Evolutionary conservation across 306 rosid genomes (phyloP).

Genomic region (Prunus salicina): DNA sequence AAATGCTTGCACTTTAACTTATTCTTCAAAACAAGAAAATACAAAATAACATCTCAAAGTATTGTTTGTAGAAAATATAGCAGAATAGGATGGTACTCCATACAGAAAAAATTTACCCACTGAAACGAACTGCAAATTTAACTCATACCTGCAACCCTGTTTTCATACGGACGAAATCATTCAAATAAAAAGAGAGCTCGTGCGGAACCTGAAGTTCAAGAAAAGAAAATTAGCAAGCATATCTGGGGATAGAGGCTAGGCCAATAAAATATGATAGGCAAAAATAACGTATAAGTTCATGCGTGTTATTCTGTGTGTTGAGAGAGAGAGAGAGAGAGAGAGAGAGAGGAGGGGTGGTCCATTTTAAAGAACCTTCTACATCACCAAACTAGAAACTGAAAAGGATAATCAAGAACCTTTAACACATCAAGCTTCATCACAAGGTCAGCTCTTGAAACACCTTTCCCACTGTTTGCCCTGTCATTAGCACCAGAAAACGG

Average conservation of each 20-base stretch:
- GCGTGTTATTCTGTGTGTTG: too few species aligned
- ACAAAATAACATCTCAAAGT: background rate
- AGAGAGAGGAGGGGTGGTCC: background rate
- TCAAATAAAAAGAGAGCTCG: conserved; percentile 59
- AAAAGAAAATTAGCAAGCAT: background rate
- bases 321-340: too few species aligned
- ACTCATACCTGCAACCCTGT: conserved; percentile 77
- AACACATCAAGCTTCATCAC: conserved; percentile 53
- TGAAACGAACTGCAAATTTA: conserved; percentile 5
- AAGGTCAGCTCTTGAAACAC: conserved; percentile 69
- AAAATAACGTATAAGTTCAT: too few species aligned
- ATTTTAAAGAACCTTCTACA: background rate
- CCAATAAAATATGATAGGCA: background rate
- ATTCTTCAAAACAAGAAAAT: background rate
- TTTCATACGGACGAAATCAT: conserved; percentile 73
- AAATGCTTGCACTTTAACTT: background rate
- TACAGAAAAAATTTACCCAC: background rate
- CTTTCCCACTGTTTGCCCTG: conserved; percentile 70
- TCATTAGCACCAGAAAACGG: conserved; percentile 27
- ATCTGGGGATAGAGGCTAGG: background rate
- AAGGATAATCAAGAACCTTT: conserved; percentile 46
- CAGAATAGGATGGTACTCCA: background rate
- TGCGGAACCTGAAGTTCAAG: conserved; percentile 62
- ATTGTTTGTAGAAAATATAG: background rate
- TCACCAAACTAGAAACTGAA: background rate